phyloP scores from a whole-genome alignment of 2,329 filamentous ascomycete genomes.

The Sphaerostilbella broomeana region DNA sequence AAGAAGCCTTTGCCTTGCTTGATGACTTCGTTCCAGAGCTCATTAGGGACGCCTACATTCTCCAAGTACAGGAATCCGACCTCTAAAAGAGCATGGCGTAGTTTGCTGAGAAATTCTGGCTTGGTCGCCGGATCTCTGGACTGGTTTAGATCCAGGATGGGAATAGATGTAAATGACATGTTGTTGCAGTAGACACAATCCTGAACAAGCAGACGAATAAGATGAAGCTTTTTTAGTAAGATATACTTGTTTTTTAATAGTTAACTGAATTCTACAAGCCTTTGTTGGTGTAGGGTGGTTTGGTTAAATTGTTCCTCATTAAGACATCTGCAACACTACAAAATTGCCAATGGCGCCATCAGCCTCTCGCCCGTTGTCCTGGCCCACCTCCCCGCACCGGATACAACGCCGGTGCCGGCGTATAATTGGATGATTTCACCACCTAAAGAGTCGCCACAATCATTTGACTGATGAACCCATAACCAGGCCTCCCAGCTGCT shows the following conservation, averaged over 20 bases:
- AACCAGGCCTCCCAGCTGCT: too few relatives aligned
- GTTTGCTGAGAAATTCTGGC: constrained; percentile 60
- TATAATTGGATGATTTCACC: too few relatives aligned
- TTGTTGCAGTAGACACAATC: too few relatives aligned
- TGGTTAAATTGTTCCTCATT: too few relatives aligned
- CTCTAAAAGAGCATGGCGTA: constrained; percentile 71
- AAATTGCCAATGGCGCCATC: constrained; percentile 4
- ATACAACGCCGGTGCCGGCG: background rate
- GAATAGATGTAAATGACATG: constrained; percentile 69
- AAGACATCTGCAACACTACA: too few relatives aligned
- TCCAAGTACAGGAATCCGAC: constrained; percentile 85
- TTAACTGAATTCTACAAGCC: too few relatives aligned
- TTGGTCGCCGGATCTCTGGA: constrained; percentile 61
- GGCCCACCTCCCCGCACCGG: constrained; percentile 6
- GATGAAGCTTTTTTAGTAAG: too few relatives aligned
- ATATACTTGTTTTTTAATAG: too few relatives aligned
- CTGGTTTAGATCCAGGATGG: constrained; percentile 67
- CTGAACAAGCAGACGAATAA: too few relatives aligned
- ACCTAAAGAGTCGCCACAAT: too few relatives aligned
- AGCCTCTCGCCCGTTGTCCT: background rate
- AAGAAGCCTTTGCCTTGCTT: constrained; percentile 67
- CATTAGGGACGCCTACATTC: constrained; percentile 65
- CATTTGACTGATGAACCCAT: too few relatives aligned
- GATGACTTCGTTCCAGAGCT: constrained; percentile 60
- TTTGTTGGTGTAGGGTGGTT: too few relatives aligned